A percentile compares a stretch with the other conserved stretches of the same genome.
These are phyloP conservation scores for Neurospora hispaniola DNA, from an alignment of 495 filamentous ascomycete genomes.

Conservation along the genomic window DNA sequence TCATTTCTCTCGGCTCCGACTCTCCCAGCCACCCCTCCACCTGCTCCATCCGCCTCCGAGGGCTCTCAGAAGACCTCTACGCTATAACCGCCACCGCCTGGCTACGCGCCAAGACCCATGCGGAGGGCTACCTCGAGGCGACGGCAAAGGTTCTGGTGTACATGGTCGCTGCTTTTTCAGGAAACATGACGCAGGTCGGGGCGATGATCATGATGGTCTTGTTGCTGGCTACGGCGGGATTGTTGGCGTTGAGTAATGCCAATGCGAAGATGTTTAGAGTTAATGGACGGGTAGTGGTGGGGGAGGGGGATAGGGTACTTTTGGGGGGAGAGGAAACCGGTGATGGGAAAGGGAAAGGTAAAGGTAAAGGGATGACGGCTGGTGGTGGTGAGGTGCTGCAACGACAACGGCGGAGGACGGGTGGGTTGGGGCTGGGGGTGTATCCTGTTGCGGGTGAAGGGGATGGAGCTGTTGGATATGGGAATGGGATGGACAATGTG, in stretches of 20 bases:
- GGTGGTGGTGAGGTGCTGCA: neutral
- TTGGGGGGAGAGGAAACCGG: neutral
- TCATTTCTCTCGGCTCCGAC: constrained; percentile 23
- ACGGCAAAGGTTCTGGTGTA: constrained; percentile 18
- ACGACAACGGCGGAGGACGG: neutral
- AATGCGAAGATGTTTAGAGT: constrained; percentile 31
- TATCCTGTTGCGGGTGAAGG: neutral
- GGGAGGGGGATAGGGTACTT: neutral
- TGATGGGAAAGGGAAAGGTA: neutral
- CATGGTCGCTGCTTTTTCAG: constrained; percentile 37
- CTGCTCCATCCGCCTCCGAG: constrained; percentile 35
- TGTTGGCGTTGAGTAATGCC: constrained; percentile 43
- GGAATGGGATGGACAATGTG: neutral
- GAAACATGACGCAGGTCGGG: constrained; percentile 38
- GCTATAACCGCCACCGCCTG: constrained; percentile 46
- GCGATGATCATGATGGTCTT: constrained; percentile 38
- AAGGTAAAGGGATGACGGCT: neutral
- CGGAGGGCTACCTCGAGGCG: constrained; percentile 38
- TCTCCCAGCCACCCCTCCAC: neutral
- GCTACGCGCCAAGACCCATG: constrained; percentile 39
- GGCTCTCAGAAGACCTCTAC: constrained; percentile 43
- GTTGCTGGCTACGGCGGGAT: constrained; percentile 35
- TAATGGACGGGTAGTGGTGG: constrained; percentile 21
- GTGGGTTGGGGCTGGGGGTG: neutral
- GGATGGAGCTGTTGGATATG: neutral